A percentile compares a stretch with the other conserved stretches of the same genome.
Conservation (phyloP, 208 protist genomes). For the Trypanosoma grayi region DNA sequence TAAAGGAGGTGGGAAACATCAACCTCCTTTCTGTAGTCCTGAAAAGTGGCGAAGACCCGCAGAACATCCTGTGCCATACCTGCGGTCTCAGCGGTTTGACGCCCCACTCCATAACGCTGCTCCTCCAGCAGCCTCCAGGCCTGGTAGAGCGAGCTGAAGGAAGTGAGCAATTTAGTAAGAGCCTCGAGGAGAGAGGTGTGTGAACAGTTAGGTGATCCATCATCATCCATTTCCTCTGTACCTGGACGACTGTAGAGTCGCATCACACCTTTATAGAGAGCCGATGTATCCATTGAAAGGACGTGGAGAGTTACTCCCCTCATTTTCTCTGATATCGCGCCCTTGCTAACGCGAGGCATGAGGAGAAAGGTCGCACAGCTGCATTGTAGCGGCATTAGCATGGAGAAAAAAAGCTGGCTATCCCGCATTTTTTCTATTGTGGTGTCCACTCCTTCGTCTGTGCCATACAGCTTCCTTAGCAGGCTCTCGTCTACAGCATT, state of each 20-base stretch:
- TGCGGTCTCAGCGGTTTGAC: not conserved
- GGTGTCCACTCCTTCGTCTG: not conserved
- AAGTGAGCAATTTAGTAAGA: slow-evolving; percentile 46
- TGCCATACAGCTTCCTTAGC: slow-evolving; percentile 8
- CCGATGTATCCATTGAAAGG: slow-evolving; percentile 39
- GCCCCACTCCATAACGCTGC: not conserved
- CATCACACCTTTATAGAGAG: slow-evolving; percentile 62
- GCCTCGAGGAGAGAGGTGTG: slow-evolving; percentile 43
- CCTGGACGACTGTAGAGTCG: slow-evolving; percentile 29
- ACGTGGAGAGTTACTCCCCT: slow-evolving; percentile 38
- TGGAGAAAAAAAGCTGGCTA: slow-evolving; percentile 12
- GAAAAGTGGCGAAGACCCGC: slow-evolving; percentile 26
- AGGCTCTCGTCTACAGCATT: slow-evolving; percentile 6
- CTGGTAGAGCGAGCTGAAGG: slow-evolving; percentile 51
- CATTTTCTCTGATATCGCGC: not conserved
- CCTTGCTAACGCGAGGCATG: slow-evolving; percentile 1
- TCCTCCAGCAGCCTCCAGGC: slow-evolving; percentile 18
- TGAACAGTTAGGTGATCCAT: slow-evolving; percentile 34
- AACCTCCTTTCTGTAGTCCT: slow-evolving; percentile 56
- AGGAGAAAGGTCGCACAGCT: slow-evolving; percentile 19
- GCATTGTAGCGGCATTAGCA: slow-evolving; percentile 6
- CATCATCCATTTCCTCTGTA: slow-evolving; percentile 7
- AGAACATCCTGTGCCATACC: slow-evolving; percentile 32
- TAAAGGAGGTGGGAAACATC: slow-evolving; percentile 72
- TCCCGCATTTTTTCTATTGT: not conserved